Evolutionary conservation across 2,329 filamentous ascomycete species (phyloP), one percentile per base, ranked within the genome.

Genomic region (Elsinoe perseae): DNA sequence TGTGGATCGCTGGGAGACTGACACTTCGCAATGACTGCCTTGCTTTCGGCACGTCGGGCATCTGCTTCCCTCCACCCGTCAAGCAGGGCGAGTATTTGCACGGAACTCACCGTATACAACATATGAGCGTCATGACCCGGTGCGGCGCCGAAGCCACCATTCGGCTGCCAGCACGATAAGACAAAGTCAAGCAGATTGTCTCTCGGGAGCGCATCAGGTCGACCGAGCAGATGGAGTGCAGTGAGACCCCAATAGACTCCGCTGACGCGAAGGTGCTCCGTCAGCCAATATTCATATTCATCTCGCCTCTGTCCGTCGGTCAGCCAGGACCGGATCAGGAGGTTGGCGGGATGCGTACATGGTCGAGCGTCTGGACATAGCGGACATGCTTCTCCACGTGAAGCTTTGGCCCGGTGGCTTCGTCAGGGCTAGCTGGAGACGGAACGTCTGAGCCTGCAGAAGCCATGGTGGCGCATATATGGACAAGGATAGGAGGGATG

Each of bases 261-360:
- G 69, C 93, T 96, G 57, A 98, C 80, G 59, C 93, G 89, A 63
- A 98, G 79, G 70, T 98, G 93, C 73, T 98, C 92, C 12, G 93
- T 98, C 68, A 97, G 79, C 87, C 92, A 96, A 76, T 97, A 98
- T 71, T 96, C 90, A 64, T 95, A 84, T 73, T 96, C 89, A 77
- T 97, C 90, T 75, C 87, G 90, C 68, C 87, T 85, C 83, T 86
- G 73, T 62, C 63, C 55, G 56, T 9, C 7, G 20, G 57, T 61
- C 58, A 61, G 60, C 34, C 42, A 38, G 18, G 34, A 48, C 48
- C 25, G 30, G 50, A 44, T 44, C n/a, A 20, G 54, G 53, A n/a
- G 28, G 57, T 16, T 30, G 30, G 42, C 42, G 48, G 60, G 60
- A 62, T 57, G 78, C 81, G 73, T 77, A 87, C 84, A 62, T 86